Percentiles rank a stretch among this genome's conserved stretches.
Conservation (phyloP, 495 filamentous ascomycete species). For the Collariella sp. region DNA sequence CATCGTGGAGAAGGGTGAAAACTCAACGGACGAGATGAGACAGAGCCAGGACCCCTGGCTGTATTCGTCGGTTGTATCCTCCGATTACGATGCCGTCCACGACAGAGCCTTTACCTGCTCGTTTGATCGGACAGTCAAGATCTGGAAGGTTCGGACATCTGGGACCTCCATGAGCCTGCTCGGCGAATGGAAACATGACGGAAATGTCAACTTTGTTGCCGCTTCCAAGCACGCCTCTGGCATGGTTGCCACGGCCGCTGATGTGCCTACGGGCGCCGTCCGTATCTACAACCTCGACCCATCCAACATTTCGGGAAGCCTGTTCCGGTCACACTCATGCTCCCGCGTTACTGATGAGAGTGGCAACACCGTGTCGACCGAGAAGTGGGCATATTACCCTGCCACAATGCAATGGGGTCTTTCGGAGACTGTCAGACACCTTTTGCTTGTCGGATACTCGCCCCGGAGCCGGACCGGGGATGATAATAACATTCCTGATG, state of each 20-base stretch:
- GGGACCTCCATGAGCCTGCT: slow-evolving; percentile 31
- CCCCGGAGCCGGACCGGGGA: slow-evolving; percentile 45
- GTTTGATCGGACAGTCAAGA: slow-evolving; percentile 70
- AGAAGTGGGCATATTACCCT: slow-evolving; percentile 54
- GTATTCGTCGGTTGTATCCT: slow-evolving; percentile 68
- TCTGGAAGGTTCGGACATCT: slow-evolving; percentile 51
- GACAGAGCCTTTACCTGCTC: slow-evolving; percentile 63
- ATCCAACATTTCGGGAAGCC: slow-evolving; percentile 24
- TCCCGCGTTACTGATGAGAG: slow-evolving; percentile 38
- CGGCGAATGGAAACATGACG: slow-evolving; percentile 53
- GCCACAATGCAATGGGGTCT: slow-evolving; percentile 68
- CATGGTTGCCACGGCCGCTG: slow-evolving; percentile 45
- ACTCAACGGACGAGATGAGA: slow-evolving; percentile 48
- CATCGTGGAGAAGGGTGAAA: slow-evolving; percentile 41
- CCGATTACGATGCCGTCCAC: slow-evolving; percentile 55
- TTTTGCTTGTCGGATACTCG: slow-evolving; percentile 71
- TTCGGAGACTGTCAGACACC: slow-evolving; percentile 37
- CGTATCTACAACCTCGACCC: slow-evolving; percentile 40
- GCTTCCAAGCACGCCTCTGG: slow-evolving; percentile 40
- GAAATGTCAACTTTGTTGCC: slow-evolving; percentile 63
- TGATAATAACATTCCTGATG: slow-evolving; percentile 48
- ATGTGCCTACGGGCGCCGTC: slow-evolving; percentile 39
- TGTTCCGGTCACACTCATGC: slow-evolving; percentile 36
- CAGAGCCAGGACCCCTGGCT: slow-evolving; percentile 59
- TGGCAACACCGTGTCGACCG: slow-evolving; percentile 33